Evolutionary conservation across 768 basidiomycete genomes (phyloP), one percentile per base, ranked within the genome.

Genomic region (Harrya chromipes): DNA sequence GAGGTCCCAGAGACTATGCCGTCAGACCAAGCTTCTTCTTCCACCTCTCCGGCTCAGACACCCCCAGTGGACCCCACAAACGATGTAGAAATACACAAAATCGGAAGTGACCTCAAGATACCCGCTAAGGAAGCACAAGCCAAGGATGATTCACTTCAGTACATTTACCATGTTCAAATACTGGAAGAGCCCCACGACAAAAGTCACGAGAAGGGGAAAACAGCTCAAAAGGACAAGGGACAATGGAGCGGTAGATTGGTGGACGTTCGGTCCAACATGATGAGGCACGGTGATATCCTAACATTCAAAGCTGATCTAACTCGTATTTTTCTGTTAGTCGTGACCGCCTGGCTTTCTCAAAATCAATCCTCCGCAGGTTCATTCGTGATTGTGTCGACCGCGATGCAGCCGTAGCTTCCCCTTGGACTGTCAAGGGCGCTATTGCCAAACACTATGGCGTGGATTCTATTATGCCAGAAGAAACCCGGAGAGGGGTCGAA

Each of bases 351-450:
- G 84, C 92, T 17, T 98, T 98, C 71, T 95, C 93, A 24, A 97
- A 98, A 69, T 94, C 94, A 16, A 95, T 98, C 59, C 81, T 99
- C 24, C 90, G 94, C 56, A 87, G 94, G 14, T 97, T 95, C 70
- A 90, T 99, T 50, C 85, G 91, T 54, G 97, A 98, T 63, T 95
- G 93, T 60, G 88, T 99, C 3, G 87, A 91, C 61, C 84, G 97
- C 29, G 93, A 95, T 57, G 79, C 92, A 14, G 87, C 91, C 9
- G 87, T 95, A 23, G 93, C 92, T 8, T 90, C 92, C 1, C 95
- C 97, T 6, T 99, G 97, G 97, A 86, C 84, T 2, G 94, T 98
- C 26, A 97, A 97, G 67, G 81, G 81, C 2, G 71, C 76, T 6
- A 87, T 98, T 48, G 94, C 93, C 1, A 79, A 79, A 50, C 81